Percentiles rank a stretch among this genome's conserved stretches.
Conservation (phyloP, 78 protist genomes). For the Polysphondylium violaceum region DNA sequence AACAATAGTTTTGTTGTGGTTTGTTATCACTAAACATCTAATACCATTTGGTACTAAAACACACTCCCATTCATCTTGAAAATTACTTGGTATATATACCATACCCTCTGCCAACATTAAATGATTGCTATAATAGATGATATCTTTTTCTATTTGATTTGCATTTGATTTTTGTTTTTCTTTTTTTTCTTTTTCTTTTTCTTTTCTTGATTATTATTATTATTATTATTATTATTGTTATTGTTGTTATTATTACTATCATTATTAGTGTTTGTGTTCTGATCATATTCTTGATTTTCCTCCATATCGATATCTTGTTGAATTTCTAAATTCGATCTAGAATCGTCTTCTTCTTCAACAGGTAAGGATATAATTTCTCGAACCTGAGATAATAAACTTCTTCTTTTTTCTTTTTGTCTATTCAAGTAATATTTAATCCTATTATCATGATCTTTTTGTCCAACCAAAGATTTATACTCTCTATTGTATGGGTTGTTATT, state of each 20-base stretch:
- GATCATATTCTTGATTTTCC: not conserved
- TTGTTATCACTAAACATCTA: slow-evolving; percentile 63
- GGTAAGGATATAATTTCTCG: slow-evolving; percentile 15
- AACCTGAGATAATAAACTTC: slow-evolving; percentile 46
- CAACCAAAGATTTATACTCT: not conserved
- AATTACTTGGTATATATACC: slow-evolving; percentile 30
- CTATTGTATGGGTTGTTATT: not conserved
- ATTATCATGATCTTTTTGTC: slow-evolving; percentile 14
- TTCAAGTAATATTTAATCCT: slow-evolving; percentile 46
- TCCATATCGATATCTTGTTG: not conserved
- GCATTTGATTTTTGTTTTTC: not conserved
- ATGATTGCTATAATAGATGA: slow-evolving; percentile 36
- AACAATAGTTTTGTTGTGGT: slow-evolving; percentile 25
- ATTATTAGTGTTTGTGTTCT: not conserved
- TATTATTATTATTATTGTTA: not conserved
- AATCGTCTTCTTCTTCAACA: not conserved
- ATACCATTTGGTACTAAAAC: slow-evolving; percentile 45
- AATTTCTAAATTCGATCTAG: too few species aligned
- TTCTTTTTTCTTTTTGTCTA: slow-evolving; percentile 53
- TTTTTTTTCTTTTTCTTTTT: slow-evolving; percentile 5
- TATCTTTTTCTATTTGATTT: not conserved
- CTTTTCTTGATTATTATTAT: not conserved
- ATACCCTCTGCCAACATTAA: slow-evolving; percentile 70
- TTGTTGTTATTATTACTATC: not conserved
- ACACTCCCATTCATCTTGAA: slow-evolving; percentile 42